These are phyloP conservation scores for Starmerella ratchasimensis DNA, from an alignment of 805 yeast species.

Conservation along the genomic window DNA sequence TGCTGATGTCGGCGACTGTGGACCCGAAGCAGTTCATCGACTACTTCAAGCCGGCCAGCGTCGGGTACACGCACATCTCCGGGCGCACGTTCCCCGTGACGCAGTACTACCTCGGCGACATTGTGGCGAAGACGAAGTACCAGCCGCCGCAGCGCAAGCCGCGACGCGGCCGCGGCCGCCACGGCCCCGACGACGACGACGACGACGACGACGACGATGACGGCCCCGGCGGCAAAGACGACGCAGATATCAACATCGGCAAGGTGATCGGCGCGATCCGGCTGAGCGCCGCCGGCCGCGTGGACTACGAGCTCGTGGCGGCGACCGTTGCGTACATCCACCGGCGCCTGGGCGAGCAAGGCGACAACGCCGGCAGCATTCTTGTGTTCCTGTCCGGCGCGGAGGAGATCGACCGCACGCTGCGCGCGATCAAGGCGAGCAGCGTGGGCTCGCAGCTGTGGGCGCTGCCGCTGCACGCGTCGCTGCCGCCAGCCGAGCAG, in stretches of 20 bases:
- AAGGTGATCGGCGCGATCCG: constrained; percentile 22
- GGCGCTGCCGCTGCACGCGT: constrained; percentile 74
- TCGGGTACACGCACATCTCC: constrained; percentile 66
- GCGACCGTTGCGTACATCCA: constrained; percentile 44
- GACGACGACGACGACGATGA: constrained; percentile 13
- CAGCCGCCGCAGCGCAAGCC: constrained; percentile 11
- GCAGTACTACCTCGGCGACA: constrained; percentile 58
- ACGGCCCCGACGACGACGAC: constrained; percentile 10
- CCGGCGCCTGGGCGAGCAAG: constrained; percentile 28
- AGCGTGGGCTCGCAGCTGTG: constrained; percentile 27
- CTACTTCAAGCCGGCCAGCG: constrained; percentile 39
- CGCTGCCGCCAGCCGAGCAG: constrained; percentile 71
- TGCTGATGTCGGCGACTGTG: constrained; percentile 91
- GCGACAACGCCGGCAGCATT: constrained; percentile 51
- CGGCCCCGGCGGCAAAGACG: background rate
- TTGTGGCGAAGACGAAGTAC: constrained; percentile 46
- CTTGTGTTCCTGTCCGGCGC: constrained; percentile 83
- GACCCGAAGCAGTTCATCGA: constrained; percentile 50
- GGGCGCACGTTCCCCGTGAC: constrained; percentile 90
- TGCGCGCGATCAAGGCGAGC: constrained; percentile 29
- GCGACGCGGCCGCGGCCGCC: background rate
- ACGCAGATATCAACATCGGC: constrained; percentile 16
- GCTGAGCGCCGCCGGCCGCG: constrained; percentile 24
- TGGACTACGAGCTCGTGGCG: constrained; percentile 62
- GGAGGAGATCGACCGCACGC: constrained; percentile 63